These are phyloP conservation scores for Beta macrorhiza DNA, from an alignment of 179 eudicot genomes.

Conservation along the genomic window DNA sequence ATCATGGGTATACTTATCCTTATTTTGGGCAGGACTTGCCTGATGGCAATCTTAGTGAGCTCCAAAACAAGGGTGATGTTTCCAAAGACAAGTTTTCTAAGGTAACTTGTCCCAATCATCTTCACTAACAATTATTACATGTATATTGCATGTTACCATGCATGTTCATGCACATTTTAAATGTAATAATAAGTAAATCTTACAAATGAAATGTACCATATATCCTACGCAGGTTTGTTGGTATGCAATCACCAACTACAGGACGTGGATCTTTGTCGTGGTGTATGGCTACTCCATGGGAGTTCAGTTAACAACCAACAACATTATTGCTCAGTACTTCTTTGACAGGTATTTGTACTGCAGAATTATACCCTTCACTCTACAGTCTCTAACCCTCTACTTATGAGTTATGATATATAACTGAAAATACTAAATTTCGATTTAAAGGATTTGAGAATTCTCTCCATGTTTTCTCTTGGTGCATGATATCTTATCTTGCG, in stretches of 20 bases:
- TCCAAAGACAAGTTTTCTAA: slow-evolving; percentile 29
- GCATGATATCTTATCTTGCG: too few relatives aligned
- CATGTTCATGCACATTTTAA: too few relatives aligned
- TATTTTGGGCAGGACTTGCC: slow-evolving; percentile 33
- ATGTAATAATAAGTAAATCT: too few relatives aligned
- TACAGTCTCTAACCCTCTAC: too few relatives aligned
- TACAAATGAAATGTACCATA: too few relatives aligned
- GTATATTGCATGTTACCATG: too few relatives aligned
- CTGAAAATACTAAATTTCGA: too few relatives aligned
- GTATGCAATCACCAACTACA: slow-evolving; percentile 33
- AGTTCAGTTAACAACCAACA: slow-evolving; percentile 28
- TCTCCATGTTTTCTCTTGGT: too few relatives aligned
- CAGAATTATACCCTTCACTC: too few relatives aligned
- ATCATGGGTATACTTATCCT: slow-evolving; percentile 31
- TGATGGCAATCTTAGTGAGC: slow-evolving; percentile 30
- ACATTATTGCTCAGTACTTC: slow-evolving; percentile 33
- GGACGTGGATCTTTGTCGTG: slow-evolving; percentile 38
- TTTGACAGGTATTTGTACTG: slow-evolving; percentile 27
- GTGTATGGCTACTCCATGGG: slow-evolving; percentile 41
- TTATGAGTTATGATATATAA: too few relatives aligned
- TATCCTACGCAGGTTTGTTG: slow-evolving; percentile 28
- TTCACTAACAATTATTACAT: too few relatives aligned
- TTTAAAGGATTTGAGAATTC: too few relatives aligned
- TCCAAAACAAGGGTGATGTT: slow-evolving; percentile 31
- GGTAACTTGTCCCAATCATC: neutral